Evolutionary conservation across 257 asterid species (phyloP).

Genomic region (Rhazya stricta): DNA sequence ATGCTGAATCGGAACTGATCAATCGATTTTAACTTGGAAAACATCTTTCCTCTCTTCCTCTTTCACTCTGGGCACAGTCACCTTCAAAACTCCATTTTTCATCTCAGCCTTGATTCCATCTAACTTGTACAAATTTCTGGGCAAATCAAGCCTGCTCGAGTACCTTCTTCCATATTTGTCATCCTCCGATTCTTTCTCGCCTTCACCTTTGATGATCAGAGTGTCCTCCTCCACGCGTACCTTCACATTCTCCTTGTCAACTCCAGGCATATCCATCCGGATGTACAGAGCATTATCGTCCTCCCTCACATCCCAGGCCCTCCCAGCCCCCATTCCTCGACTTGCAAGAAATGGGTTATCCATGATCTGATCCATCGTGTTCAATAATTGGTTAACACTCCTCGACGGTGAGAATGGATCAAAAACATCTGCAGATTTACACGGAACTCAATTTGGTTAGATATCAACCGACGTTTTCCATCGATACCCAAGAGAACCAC

Average conservation of each 20-base stretch:
- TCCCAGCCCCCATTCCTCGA: conserved; percentile 5
- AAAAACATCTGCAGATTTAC: conserved; percentile 32
- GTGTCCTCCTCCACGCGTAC: conserved; percentile 35
- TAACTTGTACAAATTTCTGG: conserved; percentile 25
- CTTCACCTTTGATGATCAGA: conserved; percentile 34
- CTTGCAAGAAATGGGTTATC: conserved; percentile 24
- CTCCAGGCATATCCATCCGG: conserved; percentile 45
- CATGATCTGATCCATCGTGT: conserved; percentile 61
- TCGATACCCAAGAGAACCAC: neutral
- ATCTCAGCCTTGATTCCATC: conserved; percentile 41
- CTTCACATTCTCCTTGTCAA: conserved; percentile 42
- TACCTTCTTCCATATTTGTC: conserved; percentile 27
- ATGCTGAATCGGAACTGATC: neutral
- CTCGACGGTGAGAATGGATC: conserved; percentile 62
- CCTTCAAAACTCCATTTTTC: conserved; percentile 45
- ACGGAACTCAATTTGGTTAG: neutral
- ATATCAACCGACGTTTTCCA: neutral
- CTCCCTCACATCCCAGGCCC: conserved; percentile 41
- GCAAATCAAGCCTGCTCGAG: conserved; percentile 32
- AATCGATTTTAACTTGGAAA: conserved; percentile 19
- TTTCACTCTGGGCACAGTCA: conserved; percentile 35
- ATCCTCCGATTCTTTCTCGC: conserved; percentile 23
- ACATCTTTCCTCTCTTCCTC: conserved; percentile 39
- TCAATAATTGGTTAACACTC: conserved; percentile 59
- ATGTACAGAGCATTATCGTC: conserved; percentile 27